These are phyloP conservation scores for Calvatia gigantea DNA, from an alignment of 768 basidiomycete genomes.

Conservation along the genomic window DNA sequence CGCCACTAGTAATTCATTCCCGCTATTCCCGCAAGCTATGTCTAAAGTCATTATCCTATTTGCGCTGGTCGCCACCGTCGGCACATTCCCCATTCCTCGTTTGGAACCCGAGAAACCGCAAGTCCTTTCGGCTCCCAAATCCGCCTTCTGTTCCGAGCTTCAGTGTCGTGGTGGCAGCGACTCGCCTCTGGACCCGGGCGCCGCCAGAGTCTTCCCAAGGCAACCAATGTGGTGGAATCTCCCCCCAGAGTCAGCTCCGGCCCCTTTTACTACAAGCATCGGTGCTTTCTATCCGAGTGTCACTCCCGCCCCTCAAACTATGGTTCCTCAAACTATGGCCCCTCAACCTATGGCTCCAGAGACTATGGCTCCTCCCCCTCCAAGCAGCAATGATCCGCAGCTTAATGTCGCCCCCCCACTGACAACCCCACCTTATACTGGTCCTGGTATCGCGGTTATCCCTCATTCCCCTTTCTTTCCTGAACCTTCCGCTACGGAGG, in stretches of 20 bases:
- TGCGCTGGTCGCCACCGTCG: constrained; percentile 1
- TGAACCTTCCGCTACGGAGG: neutral
- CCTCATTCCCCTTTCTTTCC: neutral
- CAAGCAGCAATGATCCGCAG: neutral
- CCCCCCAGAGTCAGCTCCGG: neutral
- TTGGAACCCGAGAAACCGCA: no score
- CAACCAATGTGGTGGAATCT: neutral
- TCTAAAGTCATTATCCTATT: neutral
- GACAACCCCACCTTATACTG: constrained; percentile 6
- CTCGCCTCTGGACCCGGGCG: neutral
- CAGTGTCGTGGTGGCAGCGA: no score
- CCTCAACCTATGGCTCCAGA: neutral
- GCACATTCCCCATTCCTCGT: constrained; percentile 9
- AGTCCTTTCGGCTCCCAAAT: no score
- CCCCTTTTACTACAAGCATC: no score
- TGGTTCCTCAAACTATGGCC: no score
- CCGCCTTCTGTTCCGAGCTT: no score
- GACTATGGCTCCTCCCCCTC: neutral
- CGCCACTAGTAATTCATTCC: constrained; percentile 3
- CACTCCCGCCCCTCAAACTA: no score
- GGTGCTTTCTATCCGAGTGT: no score
- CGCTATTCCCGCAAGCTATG: no score
- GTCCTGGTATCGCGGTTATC: constrained; percentile 4
- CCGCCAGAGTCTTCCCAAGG: neutral
- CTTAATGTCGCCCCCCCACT: neutral